phyloP scores from a whole-genome alignment of 2,329 filamentous ascomycete species.

The Sarocladium kiliense region DNA sequence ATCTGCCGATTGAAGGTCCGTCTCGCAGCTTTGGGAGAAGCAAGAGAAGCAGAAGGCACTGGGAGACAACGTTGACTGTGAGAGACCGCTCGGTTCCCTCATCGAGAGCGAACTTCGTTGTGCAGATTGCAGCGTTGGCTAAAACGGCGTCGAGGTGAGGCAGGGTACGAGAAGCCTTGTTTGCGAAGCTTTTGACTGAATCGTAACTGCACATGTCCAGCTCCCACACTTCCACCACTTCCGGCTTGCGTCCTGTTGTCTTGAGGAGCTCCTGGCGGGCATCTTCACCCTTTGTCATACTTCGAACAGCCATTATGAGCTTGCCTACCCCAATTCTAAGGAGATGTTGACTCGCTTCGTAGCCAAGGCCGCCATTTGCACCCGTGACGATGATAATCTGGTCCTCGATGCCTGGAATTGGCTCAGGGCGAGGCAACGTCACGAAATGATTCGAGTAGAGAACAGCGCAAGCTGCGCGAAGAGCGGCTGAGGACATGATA shows the following conservation, averaged over 20 bases:
- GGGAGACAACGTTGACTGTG: conserved; percentile 35
- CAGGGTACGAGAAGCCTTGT: conserved; percentile 27
- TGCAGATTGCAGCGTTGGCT: conserved; percentile 36
- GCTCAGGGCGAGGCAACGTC: no score
- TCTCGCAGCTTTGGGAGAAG: conserved; percentile 17
- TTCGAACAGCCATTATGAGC: conserved; percentile 28
- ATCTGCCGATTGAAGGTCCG: conserved; percentile 11
- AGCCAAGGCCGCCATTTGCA: conserved; percentile 33
- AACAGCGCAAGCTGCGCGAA: no score
- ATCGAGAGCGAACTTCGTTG: conserved; percentile 21
- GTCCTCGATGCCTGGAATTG: no score
- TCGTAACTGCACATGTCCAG: conserved; percentile 43
- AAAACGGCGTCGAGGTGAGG: conserved; percentile 38
- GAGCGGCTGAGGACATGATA: no score
- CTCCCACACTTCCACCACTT: conserved; percentile 41
- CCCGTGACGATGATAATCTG: no score
- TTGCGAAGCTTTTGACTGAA: conserved; percentile 39
- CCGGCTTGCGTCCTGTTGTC: conserved; percentile 16
- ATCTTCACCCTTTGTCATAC: conserved; percentile 8
- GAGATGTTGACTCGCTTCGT: conserved; percentile 32
- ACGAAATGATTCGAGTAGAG: no score
- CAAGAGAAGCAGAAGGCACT: conserved; percentile 20
- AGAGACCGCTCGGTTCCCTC: conserved; percentile 44
- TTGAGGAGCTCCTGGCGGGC: conserved; percentile 27
- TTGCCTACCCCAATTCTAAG: conserved; percentile 25